These are phyloP conservation scores for Fusarium humuli DNA, from an alignment of 2,329 filamentous ascomycete genomes.

Conservation along the genomic window DNA sequence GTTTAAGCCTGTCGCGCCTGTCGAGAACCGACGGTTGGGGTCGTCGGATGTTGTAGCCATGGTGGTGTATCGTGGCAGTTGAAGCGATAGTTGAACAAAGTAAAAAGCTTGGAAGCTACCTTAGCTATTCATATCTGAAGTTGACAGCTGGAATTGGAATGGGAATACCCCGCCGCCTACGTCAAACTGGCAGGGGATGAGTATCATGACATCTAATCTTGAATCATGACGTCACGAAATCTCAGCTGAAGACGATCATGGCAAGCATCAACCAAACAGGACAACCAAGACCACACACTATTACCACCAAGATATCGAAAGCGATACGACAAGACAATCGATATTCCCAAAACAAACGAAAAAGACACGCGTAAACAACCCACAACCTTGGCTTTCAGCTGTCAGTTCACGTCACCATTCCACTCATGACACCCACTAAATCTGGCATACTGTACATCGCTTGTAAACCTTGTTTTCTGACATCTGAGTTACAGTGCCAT, in stretches of 20 bases:
- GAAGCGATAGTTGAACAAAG: not conserved
- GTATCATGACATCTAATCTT: constrained; percentile 24
- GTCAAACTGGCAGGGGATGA: constrained; percentile 30
- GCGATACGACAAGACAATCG: not conserved
- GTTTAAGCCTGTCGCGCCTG: constrained; percentile 22
- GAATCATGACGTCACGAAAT: constrained; percentile 28
- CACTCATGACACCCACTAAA: constrained; percentile 18
- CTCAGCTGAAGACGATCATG: constrained; percentile 18
- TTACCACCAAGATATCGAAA: not conserved
- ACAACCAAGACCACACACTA: not conserved
- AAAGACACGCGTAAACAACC: not conserved
- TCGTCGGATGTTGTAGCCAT: constrained; percentile 27
- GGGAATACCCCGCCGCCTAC: constrained; percentile 37
- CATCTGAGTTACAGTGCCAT: not conserved
- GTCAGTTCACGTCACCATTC: constrained; percentile 27
- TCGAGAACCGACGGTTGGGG: constrained; percentile 32
- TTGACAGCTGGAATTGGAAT: constrained; percentile 21
- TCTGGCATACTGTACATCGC: not conserved
- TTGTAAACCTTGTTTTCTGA: constrained; percentile 12
- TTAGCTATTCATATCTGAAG: not conserved
- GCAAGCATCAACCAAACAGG: constrained; percentile 6
- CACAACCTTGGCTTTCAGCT: constrained; percentile 3
- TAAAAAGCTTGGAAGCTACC: not conserved
- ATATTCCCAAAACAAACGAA: not conserved
- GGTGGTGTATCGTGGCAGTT: not conserved